These are phyloP conservation scores for Psidium friedrichsthalianum DNA, from an alignment of 345 rosid species.

Conservation along the genomic window DNA sequence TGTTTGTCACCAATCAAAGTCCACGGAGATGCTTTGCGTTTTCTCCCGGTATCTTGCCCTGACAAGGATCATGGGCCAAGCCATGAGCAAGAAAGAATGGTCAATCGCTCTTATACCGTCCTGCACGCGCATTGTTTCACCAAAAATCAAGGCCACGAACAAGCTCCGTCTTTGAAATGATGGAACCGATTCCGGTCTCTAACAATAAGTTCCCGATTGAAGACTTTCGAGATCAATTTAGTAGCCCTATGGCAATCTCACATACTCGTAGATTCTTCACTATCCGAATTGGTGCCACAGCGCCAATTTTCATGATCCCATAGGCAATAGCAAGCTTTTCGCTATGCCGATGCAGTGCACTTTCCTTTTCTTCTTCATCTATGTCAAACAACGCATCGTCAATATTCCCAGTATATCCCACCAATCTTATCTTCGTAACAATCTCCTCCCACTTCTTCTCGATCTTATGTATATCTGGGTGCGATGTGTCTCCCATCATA, in stretches of 20 bases:
- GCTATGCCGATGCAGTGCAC: conserved; percentile 42
- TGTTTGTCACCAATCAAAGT: not conserved
- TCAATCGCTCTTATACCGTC: not conserved
- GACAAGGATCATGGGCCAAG: not conserved
- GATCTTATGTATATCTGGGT: conserved; percentile 50
- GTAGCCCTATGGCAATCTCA: conserved; percentile 62
- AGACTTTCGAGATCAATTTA: conserved; percentile 51
- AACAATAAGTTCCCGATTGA: conserved; percentile 48
- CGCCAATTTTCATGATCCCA: conserved; percentile 41
- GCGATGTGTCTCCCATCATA: conserved; percentile 38
- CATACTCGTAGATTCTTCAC: conserved; percentile 77
- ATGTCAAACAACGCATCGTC: conserved; percentile 50
- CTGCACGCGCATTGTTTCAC: conserved; percentile 1
- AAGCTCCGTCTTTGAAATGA: conserved; percentile 54
- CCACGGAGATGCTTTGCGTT: not conserved
- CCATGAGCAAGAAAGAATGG: not conserved
- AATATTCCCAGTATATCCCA: conserved; percentile 45
- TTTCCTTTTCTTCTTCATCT: conserved; percentile 74
- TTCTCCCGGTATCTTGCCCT: not conserved
- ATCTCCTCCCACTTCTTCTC: conserved; percentile 57
- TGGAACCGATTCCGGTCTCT: conserved; percentile 73
- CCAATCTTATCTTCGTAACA: conserved; percentile 31
- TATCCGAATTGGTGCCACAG: conserved; percentile 26
- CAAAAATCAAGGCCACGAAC: conserved; percentile 80
- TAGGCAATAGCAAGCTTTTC: conserved; percentile 71